Evolutionary conservation across 768 basidiomycete species (phyloP).

Genomic region (Cystobasidium ongulense): DNA sequence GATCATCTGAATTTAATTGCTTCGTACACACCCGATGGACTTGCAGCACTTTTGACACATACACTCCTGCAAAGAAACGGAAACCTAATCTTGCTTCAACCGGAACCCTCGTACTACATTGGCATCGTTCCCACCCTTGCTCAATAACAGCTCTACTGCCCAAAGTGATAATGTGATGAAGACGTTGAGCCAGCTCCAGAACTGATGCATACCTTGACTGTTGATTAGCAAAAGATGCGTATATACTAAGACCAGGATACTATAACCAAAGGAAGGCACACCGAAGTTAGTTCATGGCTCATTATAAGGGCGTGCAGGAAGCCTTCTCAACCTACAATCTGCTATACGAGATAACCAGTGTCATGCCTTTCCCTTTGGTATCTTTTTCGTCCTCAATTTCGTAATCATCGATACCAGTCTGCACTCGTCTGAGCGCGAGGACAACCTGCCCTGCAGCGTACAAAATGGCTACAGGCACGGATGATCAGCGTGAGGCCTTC

Average conservation of each 20-base stretch:
- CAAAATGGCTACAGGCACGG: slow-evolving; percentile 27
- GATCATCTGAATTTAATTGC: no score
- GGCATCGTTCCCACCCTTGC: slow-evolving; percentile 24
- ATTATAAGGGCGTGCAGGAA: no score
- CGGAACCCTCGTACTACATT: slow-evolving; percentile 29
- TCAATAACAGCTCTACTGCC: slow-evolving; percentile 37
- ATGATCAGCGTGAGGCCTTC: not conserved
- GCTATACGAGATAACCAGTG: slow-evolving; percentile 37
- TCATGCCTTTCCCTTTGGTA: slow-evolving; percentile 33
- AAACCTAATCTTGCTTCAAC: slow-evolving; percentile 25
- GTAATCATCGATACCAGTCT: slow-evolving; percentile 37
- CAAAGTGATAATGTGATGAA: slow-evolving; percentile 35
- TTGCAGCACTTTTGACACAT: no score
- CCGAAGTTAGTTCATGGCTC: not conserved
- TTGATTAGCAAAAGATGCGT: slow-evolving; percentile 32
- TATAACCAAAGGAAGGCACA: not conserved
- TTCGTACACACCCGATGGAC: no score
- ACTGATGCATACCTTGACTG: slow-evolving; percentile 33
- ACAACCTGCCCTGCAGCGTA: slow-evolving; percentile 41
- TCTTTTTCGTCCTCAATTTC: slow-evolving; percentile 36
- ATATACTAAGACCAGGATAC: slow-evolving; percentile 31
- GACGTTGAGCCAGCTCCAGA: slow-evolving; percentile 40
- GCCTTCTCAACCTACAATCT: slow-evolving; percentile 39
- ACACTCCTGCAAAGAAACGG: no score
- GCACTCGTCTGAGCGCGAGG: slow-evolving; percentile 36